A percentile compares a stretch with the other conserved stretches of the same genome.
Evolutionary conservation across 108 stramenopile genomes (phyloP).

Genomic region (Pseudonitzschia multiseries): DNA sequence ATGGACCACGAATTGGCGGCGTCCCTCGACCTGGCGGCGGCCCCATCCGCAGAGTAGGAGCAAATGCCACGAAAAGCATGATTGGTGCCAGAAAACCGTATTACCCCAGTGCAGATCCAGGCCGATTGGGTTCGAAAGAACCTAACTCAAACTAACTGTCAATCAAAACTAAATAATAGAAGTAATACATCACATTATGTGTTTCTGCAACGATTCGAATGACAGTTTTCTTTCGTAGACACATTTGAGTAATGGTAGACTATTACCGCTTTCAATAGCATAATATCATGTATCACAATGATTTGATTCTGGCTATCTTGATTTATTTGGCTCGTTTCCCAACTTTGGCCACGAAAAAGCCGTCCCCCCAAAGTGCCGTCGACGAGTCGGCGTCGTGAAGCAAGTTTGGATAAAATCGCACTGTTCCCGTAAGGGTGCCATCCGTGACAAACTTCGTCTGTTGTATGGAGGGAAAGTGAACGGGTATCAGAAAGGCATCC

Average conservation of each 20-base stretch:
- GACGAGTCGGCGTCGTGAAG: conserved; percentile 7
- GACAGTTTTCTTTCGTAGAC: too few species aligned
- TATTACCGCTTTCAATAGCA: too few species aligned
- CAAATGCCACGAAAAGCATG: conserved; percentile 36
- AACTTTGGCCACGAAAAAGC: conserved; percentile 72
- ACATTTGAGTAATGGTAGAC: too few species aligned
- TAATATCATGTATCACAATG: background rate
- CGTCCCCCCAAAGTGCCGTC: conserved; percentile 41
- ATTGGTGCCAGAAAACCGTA: conserved; percentile 60
- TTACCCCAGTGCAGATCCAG: conserved; percentile 82
- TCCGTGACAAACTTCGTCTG: conserved; percentile 29
- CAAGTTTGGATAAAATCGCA: conserved; percentile 60
- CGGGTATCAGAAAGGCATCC: conserved; percentile 50
- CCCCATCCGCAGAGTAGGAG: conserved; percentile 61
- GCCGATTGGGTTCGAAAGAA: conserved; percentile 55
- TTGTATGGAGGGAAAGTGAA: conserved; percentile 37
- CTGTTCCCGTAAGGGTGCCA: conserved; percentile 50
- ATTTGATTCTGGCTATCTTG: background rate
- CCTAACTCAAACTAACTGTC: background rate
- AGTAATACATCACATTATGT: too few species aligned
- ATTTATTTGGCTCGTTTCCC: conserved; percentile 29
- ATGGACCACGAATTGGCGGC: conserved; percentile 18
- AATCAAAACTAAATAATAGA: too few species aligned
- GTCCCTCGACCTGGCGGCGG: conserved; percentile 76
- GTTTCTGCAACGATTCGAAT: too few species aligned